Conservation (phyloP, 1,284 basidiomycete genomes). For the Ustilago loliicola region DNA sequence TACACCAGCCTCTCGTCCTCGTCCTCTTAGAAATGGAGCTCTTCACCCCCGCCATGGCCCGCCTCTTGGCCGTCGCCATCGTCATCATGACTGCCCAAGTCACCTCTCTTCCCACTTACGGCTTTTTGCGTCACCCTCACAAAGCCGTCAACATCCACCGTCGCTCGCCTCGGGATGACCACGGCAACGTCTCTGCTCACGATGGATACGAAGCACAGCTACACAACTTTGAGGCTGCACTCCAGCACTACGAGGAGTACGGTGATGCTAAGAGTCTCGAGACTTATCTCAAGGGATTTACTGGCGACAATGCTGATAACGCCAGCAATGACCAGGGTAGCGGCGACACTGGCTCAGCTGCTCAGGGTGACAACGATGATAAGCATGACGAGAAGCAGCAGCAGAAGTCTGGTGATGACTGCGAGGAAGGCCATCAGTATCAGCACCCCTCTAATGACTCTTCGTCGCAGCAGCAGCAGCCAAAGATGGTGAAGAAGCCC, state of each 20-base stretch:
- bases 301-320: not conserved
- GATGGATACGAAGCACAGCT: slow-evolving; percentile 27
- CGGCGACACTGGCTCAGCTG: not conserved
- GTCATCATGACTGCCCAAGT: not conserved
- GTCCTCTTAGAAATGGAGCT: not conserved
- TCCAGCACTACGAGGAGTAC: slow-evolving; percentile 39
- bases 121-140: not conserved
- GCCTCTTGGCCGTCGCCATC: not conserved
- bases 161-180: slow-evolving; percentile 8
- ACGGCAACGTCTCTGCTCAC: slow-evolving; percentile 19
- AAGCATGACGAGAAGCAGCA: not conserved
- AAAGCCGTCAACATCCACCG: not conserved
- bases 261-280: slow-evolving; percentile 35
- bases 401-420: slow-evolving; percentile 5
- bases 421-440: slow-evolving; percentile 9
- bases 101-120: not conserved
- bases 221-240: slow-evolving; percentile 28
- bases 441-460: slow-evolving; percentile 9
- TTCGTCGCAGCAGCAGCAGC: slow-evolving; percentile 1
- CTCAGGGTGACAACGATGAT: not conserved
- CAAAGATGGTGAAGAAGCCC: slow-evolving; percentile 19
- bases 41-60: not conserved
- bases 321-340: not conserved
- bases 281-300: slow-evolving; percentile 30
- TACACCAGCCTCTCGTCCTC: not conserved